A percentile compares a stretch with the other conserved stretches of the same genome.
These are phyloP conservation scores for Phytophthora ramorum DNA, from an alignment of 352 stramenopile genomes.

Conservation along the genomic window DNA sequence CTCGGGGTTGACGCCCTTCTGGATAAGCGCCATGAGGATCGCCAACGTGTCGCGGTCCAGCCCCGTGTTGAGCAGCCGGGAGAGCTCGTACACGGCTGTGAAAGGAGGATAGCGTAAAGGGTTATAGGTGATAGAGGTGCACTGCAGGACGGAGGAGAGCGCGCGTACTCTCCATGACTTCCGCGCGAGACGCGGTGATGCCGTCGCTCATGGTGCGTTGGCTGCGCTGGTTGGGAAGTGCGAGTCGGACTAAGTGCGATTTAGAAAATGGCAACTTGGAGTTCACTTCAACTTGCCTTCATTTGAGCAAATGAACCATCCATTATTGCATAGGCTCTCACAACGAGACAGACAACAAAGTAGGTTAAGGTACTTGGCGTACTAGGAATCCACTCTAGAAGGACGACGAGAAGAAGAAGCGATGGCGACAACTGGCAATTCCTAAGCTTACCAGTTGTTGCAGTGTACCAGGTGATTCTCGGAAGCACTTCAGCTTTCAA, in stretches of 20 bases:
- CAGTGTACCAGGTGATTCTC: too few species aligned
- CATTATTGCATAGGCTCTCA: too few species aligned
- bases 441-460: too few species aligned
- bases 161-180: conserved; percentile 67
- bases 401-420: too few species aligned
- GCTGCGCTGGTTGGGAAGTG: neutral
- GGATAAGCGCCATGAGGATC: conserved; percentile 88
- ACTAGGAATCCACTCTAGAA: too few species aligned
- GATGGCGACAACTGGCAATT: too few species aligned
- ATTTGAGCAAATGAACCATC: neutral
- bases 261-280: neutral
- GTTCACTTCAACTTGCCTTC: neutral
- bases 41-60: conserved; percentile 89
- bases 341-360: too few species aligned
- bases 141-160: neutral
- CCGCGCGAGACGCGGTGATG: conserved; percentile 53
- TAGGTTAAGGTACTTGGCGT: too few species aligned
- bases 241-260: conserved; percentile 3
- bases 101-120: neutral
- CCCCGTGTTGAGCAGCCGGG: conserved; percentile 90
- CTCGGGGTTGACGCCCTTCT: conserved; percentile 92
- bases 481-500: too few species aligned
- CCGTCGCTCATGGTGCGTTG: conserved; percentile 36
- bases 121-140: neutral
- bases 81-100: conserved; percentile 90